Evolutionary conservation across 345 rosid genomes (phyloP), one percentile per base, ranked within the genome.

Genomic region (Noccaea caerulescens): DNA sequence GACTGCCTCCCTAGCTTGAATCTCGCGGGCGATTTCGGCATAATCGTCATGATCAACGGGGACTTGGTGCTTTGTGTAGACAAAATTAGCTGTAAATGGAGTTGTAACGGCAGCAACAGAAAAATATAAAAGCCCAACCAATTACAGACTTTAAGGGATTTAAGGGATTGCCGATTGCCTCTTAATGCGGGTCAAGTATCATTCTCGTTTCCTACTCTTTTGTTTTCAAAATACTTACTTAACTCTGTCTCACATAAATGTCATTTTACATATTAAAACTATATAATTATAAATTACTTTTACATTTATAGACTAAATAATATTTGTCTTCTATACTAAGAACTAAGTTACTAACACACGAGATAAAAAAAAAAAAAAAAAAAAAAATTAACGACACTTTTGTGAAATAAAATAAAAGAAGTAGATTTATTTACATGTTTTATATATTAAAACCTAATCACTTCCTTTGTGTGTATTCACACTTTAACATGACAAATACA

Each of bases 1-100:
- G 96, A 82, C 41, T 85, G 92, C 77, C 65, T 79, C 10, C 88
- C 90, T 4, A 84, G 77, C 56, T 83, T 70, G 78, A 90, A 87
- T 66, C 83, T 71, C 39, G 79, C 77, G 46, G 89, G 78, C 13
- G 85, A 84, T 69, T 66, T 80, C 4, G 80, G 69, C 23, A 49
- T 68, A 76, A 68, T 52, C 72, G 72, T 70, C 79, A 69, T 76
- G 55, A 50, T 66, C 34, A 12, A 39, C 30, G 68, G 42, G 37
- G 77, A 52, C 41, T 50, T 46, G 44, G 44, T 44, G 39, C 53
- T 27, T 10, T 20, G 60, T 7, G 54, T 10, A 41, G 50, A 68
- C 62, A 23, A 59, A 43, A 66, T 58, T 72, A 74, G 78, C 78
- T 74, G 78, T 66, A 66, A 42, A 57, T 58, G 47, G 72, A 66